phyloP scores from a whole-genome alignment of 306 rosid species.

The Prunus padus region DNA sequence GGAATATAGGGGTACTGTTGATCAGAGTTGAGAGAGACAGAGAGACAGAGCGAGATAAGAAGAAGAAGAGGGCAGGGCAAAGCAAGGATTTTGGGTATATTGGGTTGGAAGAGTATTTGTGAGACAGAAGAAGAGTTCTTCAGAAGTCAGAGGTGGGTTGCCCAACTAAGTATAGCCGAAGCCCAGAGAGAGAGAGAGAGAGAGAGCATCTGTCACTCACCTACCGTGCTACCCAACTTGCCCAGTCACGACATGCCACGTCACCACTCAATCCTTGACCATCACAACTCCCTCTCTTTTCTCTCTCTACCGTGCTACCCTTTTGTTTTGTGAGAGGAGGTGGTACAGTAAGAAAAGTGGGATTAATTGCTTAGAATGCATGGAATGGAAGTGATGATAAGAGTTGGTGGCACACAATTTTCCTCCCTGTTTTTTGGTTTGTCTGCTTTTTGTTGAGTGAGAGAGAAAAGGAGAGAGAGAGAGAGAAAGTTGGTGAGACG shows the following conservation, averaged over 20 bases:
- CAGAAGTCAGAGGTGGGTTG: neutral
- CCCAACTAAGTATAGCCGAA: neutral
- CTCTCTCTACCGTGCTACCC: no score
- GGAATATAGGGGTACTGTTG: no score
- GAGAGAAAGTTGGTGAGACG: constrained; percentile 7
- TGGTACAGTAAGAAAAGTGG: neutral
- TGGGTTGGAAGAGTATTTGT: neutral
- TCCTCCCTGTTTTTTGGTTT: neutral
- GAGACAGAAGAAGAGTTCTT: neutral
- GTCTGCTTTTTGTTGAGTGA: neutral
- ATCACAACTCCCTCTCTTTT: no score
- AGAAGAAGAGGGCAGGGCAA: no score
- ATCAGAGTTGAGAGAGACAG: neutral
- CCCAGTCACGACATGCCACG: neutral
- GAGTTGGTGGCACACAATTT: neutral
- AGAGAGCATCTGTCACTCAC: constrained; percentile 9
- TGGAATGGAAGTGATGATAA: neutral
- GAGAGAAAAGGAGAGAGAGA: no score
- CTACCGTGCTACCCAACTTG: neutral
- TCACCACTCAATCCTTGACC: neutral
- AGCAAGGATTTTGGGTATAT: no score
- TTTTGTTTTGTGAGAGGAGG: no score
- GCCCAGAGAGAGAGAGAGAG: neutral
- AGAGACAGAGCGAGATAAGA: neutral
- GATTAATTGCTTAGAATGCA: neutral